Percentiles rank a stretch among this genome's conserved stretches.
These are phyloP conservation scores for Chloris gayana DNA, from an alignment of 176 grass and related monocot species.

Conservation along the genomic window DNA sequence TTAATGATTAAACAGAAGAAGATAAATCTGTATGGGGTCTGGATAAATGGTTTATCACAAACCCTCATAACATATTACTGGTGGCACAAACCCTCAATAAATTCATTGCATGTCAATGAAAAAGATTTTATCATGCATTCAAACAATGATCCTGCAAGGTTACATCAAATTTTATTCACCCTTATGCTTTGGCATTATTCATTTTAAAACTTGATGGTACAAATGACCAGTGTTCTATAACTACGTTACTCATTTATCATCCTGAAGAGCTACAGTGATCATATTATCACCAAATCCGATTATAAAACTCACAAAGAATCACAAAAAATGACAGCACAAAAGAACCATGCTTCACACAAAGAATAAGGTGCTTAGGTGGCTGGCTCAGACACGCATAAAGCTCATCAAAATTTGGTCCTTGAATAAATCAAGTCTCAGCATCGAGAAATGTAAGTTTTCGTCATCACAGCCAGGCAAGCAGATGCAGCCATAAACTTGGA, in stretches of 20 bases:
- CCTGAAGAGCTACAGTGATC: not conserved
- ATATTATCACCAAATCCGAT: not conserved
- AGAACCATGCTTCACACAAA: not conserved
- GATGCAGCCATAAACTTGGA: not conserved
- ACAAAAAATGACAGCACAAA: not conserved
- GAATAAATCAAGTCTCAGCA: conserved; percentile 38
- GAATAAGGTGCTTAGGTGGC: not conserved
- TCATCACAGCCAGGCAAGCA: not conserved
- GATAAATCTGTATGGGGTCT: not conserved
- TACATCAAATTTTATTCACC: not conserved
- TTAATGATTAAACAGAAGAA: not conserved
- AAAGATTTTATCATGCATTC: not conserved
- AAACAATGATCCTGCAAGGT: not conserved
- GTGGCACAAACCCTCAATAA: not conserved
- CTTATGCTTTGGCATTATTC: not conserved
- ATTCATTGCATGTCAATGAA: not conserved
- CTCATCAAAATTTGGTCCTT: conserved; percentile 49
- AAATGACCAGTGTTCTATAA: not conserved
- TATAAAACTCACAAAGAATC: not conserved
- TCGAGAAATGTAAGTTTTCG: conserved; percentile 43
- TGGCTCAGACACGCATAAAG: conserved; percentile 60
- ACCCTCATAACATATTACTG: not conserved
- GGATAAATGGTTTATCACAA: not conserved
- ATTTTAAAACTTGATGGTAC: not conserved
- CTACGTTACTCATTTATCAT: no score